Conservation (phyloP, 139 green algal species). For the Tetratostichococcus sp. region DNA sequence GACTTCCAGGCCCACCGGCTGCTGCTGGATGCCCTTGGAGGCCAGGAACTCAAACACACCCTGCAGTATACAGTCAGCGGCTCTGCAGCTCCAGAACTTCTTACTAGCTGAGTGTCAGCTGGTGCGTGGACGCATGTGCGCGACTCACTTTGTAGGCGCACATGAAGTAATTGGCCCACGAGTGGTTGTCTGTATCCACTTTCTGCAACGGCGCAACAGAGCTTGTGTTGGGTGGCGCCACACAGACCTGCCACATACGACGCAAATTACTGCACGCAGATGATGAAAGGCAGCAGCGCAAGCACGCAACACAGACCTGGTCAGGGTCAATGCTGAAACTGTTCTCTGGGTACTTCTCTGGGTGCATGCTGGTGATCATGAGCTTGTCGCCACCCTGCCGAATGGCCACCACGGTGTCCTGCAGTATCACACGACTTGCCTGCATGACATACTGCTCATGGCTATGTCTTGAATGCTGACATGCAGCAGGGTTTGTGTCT, state of each 20-base stretch:
- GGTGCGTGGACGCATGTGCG: too few species aligned
- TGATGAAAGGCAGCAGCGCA: too few species aligned
- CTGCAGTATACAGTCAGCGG: constrained; percentile 17
- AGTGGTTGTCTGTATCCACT: constrained; percentile 77
- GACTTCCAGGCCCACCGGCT: constrained; percentile 67
- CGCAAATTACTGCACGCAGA: too few species aligned
- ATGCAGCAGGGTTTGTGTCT: too few species aligned
- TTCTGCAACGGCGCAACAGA: constrained; percentile 30
- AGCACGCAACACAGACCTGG: constrained; percentile 62
- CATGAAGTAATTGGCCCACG: constrained; percentile 93
- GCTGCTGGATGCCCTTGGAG: constrained; percentile 24
- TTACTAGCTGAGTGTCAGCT: too few species aligned
- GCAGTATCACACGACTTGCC: constrained; percentile 28
- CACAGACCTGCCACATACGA: too few species aligned
- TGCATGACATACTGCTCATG: constrained; percentile 20
- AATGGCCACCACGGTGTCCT: constrained; percentile 78
- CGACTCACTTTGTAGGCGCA: constrained; percentile 83
- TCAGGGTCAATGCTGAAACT: constrained; percentile 73
- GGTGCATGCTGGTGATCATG: constrained; percentile 69
- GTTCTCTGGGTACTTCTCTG: constrained; percentile 60
- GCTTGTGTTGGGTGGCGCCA: not conserved
- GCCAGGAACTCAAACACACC: constrained; percentile 66
- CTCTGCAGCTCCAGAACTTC: too few species aligned
- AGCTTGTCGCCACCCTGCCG: constrained; percentile 47
- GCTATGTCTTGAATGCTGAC: too few species aligned